Evolutionary conservation across 345 rosid species (phyloP).

Genomic region (Abelmoschus esculentus): DNA sequence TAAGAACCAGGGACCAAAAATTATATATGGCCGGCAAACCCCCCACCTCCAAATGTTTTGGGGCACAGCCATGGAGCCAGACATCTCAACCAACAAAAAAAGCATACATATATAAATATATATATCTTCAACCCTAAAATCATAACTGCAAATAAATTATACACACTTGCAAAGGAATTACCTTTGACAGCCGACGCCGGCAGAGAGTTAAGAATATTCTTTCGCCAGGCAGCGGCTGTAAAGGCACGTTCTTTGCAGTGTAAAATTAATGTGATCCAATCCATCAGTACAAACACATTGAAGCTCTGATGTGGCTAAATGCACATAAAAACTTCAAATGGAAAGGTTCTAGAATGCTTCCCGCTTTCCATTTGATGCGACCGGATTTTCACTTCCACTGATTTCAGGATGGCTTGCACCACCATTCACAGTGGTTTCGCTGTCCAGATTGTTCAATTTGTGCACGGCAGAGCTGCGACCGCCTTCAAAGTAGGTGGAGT

Average conservation of each 20-base stretch:
- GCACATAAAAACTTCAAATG: conserved; percentile 21
- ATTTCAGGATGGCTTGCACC: conserved; percentile 30
- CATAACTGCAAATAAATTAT: conserved; percentile 26
- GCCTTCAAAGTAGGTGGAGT: conserved; percentile 80
- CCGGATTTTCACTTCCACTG: conserved; percentile 30
- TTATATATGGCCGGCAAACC: conserved; percentile 11
- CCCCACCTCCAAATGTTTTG: neutral
- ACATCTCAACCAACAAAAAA: conserved; percentile 13
- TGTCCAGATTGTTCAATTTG: conserved; percentile 33
- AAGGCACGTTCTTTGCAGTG: neutral
- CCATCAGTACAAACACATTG: conserved; percentile 4
- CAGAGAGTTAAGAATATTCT: neutral
- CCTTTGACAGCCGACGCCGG: neutral
- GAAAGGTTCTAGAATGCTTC: conserved; percentile 56
- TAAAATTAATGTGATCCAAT: neutral
- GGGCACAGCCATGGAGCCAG: conserved; percentile 19
- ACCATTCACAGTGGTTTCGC: conserved; percentile 49
- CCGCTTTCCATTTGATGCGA: conserved; percentile 61
- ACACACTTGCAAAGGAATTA: conserved; percentile 42
- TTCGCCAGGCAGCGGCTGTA: neutral
- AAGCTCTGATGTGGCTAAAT: conserved; percentile 6
- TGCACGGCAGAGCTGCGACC: conserved; percentile 46
- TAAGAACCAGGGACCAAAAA: conserved; percentile 13
- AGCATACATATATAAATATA: neutral
- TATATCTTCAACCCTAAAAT: conserved; percentile 18